phyloP scores from a whole-genome alignment of 768 basidiomycete species.

The Boletellus ananas region DNA sequence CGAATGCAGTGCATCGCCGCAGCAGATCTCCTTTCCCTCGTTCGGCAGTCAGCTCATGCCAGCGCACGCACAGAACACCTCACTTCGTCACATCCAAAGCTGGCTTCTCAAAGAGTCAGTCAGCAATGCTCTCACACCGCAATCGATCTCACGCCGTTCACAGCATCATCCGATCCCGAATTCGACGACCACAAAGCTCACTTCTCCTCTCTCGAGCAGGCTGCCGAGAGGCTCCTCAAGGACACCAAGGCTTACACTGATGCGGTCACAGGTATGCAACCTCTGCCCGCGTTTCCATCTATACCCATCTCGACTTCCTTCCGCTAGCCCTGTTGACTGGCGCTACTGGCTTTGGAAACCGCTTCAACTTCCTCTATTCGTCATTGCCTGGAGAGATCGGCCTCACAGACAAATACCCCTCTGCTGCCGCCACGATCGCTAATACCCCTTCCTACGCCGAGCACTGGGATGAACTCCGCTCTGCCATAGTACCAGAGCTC shows the following conservation, averaged over 20 bases:
- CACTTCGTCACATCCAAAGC: slow-evolving; percentile 83
- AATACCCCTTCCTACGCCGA: slow-evolving; percentile 71
- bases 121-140: not conserved
- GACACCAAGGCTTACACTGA: slow-evolving; percentile 88
- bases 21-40: slow-evolving; percentile 3
- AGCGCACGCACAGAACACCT: slow-evolving; percentile 62
- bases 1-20: slow-evolving; percentile 1
- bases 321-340: slow-evolving; percentile 60
- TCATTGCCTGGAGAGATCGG: slow-evolving; percentile 76
- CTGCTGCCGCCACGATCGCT: slow-evolving; percentile 69
- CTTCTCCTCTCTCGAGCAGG: slow-evolving; percentile 72
- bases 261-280: slow-evolving; percentile 58
- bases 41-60: slow-evolving; percentile 7
- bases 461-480: slow-evolving; percentile 78
- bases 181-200: slow-evolving; percentile 84
- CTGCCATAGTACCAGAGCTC: slow-evolving; percentile 80
- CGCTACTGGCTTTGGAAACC: slow-evolving; percentile 59
- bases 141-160: slow-evolving; percentile 3
- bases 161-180: slow-evolving; percentile 81
- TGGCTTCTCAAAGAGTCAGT: slow-evolving; percentile 90
- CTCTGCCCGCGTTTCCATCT: not conserved
- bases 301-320: not conserved
- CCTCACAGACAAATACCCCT: slow-evolving; percentile 73
- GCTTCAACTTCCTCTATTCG: slow-evolving; percentile 59
- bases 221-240: slow-evolving; percentile 87